Evolutionary conservation across 176 grass and related monocot genomes (phyloP), one percentile per base, ranked within the genome.

Genomic region (Calamus simplicifolius): DNA sequence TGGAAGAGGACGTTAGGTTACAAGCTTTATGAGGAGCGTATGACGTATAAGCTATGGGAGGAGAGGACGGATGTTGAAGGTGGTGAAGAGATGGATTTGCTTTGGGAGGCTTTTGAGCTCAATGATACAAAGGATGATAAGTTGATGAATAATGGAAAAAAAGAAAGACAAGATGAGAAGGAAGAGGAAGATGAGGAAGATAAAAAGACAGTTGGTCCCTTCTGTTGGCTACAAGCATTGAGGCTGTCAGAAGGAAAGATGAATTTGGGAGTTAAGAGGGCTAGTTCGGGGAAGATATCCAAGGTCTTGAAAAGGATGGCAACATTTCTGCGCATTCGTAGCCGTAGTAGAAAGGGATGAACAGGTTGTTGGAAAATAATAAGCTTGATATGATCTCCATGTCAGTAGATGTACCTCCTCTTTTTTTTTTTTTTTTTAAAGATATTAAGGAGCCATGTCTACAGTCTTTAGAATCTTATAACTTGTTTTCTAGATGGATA

Each of bases 61-160:
- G 69, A 54, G 25, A 49, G 61, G 17, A 48, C 58, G 38, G 61
- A 31, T 27, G 79, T 69, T 18, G 87, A 81, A 54, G 79, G 66
- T 50, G 70, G 71, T 14, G 79, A 92, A 60, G 82, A 92, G 62
- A 98, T 98, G 93, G 93, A 98, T 67, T 67, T 88, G 75, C 75
- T 98, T 16, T 98, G 93, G 93, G 93, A 98, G 79, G 93, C 87
- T 52, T n/a, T 91, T 73, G 93, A 98, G 78, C 68, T 74, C 15
- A 85, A 80, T 72, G 63, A 57, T 31, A 53, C 77, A 2, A 66
- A 77, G 29, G 18, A 8, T 18, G 18, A 43, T 15, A 48, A 59
- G 1, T 6, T 49, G 6, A 69, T 73, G 48, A 71, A 6, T 5
- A n/a, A n/a, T n/a, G n/a, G 64, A 62, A 18, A 58, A 73, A 35